Evolutionary conservation across 176 grass and related monocot genomes (phyloP), one percentile per base, ranked within the genome.

Genomic region (Raddia guianensis): DNA sequence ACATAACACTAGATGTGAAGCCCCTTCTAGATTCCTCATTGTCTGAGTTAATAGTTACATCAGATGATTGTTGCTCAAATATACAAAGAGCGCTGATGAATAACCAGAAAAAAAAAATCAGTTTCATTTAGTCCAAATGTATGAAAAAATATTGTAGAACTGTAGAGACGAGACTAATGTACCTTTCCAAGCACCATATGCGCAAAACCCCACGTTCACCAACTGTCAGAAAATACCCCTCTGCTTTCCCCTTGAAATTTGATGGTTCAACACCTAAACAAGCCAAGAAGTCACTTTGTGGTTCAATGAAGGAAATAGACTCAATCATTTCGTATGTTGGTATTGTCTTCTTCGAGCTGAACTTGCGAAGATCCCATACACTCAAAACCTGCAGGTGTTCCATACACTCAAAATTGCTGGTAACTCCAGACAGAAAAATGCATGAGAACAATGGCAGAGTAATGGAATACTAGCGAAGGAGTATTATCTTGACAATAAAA

Each of bases 251-350:
- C 72, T 91, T 87, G 10, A 43, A 52, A 66, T 58, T 90, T 82
- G 73, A 15, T 55, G 46, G 77, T 73, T 89, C 56, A 19, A 77
- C 8, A 13, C 75, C 78, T 75, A 95, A 87, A 91, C 62, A 80
- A 84, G 95, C 46, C 62, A 79, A 86, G 5, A 98, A 62, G 19
- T 50, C 72, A 83, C 68, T 90, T 70, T 63, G 81, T 59, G 82
- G 63, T 86, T 79, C 83, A 86, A 98, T 89, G 47, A 93, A 81
- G 53, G 83, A 93, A 85, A 95, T 84, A 79, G 81, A 78, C 93
- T 98, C 95, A 70, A 98, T 83, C 90, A 98, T 94, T 83, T 98
- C 95, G 89, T 93, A 94, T 42, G 88, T 83, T 2, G 88, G 86
- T 69, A 98, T 81, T 68, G 95, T 98, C 74, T 89, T 93, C 85